phyloP scores from a whole-genome alignment of 768 basidiomycete genomes.

The Fomitopsis serialis region DNA sequence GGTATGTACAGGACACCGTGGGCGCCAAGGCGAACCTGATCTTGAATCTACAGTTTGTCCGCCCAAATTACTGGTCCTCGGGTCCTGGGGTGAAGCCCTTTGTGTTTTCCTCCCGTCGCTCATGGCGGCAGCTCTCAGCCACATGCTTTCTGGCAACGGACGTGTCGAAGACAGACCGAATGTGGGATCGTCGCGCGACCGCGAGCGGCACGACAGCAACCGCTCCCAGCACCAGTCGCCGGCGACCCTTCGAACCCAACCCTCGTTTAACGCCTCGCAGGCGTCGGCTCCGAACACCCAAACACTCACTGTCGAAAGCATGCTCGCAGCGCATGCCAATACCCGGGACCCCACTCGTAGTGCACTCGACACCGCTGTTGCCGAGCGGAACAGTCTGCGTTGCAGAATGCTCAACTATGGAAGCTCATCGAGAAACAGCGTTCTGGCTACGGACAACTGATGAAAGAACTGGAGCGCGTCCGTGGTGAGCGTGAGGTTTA shows the following conservation, averaged over 20 bases:
- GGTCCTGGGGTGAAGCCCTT: not conserved
- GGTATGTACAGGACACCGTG: not conserved
- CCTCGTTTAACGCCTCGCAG: conserved; percentile 16
- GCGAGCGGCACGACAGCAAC: conserved; percentile 12
- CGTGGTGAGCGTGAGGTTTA: conserved; percentile 73
- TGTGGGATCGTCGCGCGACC: not conserved
- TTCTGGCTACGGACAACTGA: conserved; percentile 68
- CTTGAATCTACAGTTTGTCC: not conserved
- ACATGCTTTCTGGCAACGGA: not conserved
- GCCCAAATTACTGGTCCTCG: not conserved
- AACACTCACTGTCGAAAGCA: conserved; percentile 43
- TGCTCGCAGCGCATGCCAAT: conserved; percentile 50
- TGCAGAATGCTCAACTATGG: conserved; percentile 91
- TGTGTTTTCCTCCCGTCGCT: not conserved
- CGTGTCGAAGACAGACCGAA: not conserved
- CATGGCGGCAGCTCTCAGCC: not conserved
- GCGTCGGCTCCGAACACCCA: conserved; percentile 23
- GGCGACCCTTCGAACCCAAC: conserved; percentile 11
- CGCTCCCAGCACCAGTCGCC: conserved; percentile 15
- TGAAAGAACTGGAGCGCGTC: conserved; percentile 83
- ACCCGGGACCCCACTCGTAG: conserved; percentile 45
- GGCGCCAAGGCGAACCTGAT: not conserved
- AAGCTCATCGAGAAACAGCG: conserved; percentile 93
- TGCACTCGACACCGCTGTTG: conserved; percentile 73
- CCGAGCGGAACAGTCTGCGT: conserved; percentile 74